These are phyloP conservation scores for Barnettozyma pratensis DNA, from an alignment of 805 yeast genomes.

Conservation along the genomic window DNA sequence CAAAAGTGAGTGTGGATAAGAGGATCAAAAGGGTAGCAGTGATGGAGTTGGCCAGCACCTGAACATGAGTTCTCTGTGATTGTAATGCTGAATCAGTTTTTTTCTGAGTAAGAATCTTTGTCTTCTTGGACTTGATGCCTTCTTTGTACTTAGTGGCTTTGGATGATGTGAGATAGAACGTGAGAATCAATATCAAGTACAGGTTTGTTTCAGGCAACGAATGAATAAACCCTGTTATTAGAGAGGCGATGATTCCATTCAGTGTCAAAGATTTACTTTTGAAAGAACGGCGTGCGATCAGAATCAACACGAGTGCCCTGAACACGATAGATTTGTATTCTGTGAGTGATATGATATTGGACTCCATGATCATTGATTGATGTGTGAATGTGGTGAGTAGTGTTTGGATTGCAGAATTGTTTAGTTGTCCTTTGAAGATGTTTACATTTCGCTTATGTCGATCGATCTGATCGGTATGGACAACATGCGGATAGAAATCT, in stretches of 20 bases:
- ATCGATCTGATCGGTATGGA: too few species aligned
- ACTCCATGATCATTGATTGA: neutral
- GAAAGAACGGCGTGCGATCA: constrained; percentile 26
- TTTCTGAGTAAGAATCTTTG: constrained; percentile 19
- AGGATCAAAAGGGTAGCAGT: constrained; percentile 33
- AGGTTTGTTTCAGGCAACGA: constrained; percentile 32
- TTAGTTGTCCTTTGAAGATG: too few species aligned
- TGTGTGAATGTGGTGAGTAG: too few species aligned
- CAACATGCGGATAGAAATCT: too few species aligned
- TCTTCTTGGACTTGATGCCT: constrained; percentile 28
- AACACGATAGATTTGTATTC: constrained; percentile 8
- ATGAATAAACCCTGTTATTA: constrained; percentile 35
- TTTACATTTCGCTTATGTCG: too few species aligned
- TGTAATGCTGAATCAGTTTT: constrained; percentile 18
- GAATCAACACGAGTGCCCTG: constrained; percentile 9
- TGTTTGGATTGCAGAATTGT: too few species aligned
- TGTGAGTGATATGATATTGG: neutral
- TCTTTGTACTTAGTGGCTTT: constrained; percentile 35
- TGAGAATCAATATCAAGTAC: constrained; percentile 27
- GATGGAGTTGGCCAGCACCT: constrained; percentile 37
- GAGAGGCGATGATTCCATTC: constrained; percentile 32
- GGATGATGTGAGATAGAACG: constrained; percentile 35
- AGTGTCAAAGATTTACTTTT: constrained; percentile 32
- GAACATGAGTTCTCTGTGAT: constrained; percentile 33
- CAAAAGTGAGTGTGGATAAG: constrained; percentile 12